Base-by-base conservation (phyloP, 768 basidiomycete genomes). In the Psilocybe azurescens region DNA sequence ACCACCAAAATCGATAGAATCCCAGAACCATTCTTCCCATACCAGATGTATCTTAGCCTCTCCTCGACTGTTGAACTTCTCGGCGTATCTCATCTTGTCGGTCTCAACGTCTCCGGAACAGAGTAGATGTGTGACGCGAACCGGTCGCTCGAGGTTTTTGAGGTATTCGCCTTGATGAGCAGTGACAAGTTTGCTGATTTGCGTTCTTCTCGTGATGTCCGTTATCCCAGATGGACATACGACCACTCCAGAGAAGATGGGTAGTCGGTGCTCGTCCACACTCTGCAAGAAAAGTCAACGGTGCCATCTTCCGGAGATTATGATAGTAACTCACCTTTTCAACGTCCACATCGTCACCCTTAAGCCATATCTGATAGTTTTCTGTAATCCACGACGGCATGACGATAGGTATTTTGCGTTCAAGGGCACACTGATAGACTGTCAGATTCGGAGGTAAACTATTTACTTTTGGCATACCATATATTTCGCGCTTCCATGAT, bases 11-110 rank as follows among this genome's bases (percentile, higher is more conserved):
- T 89, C 86, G 2, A 96, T 68, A 29, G 85, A 96, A 69, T 97
- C 95, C 94, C 94, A 96, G 59, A 97, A 91, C 96, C 96, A 98
- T 64, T 97, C 95, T 69, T 96, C 94, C 91, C 95, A 97, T 1
- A 97, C 86, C 2, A 96, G 77, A 53, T 84, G 80, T 33, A 95
- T 94, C 48, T 84, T 81, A 5, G 89, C 89, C 72, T 93, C 92
- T 36, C 87, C 85, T 20, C 81, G 78, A 16, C 78, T 72, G 70
- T 90, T 91, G 68, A 91, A 90, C 69, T 89, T 90, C 59, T 87
- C 82, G 0, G 93, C 93, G 67, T 90, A 92, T 4, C 78, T 81
- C 81, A 95, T 89, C 78, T 94, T 95, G 53, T 91, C 86, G 10
- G 88, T 83, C 72, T 89, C 81, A 50, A 81, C 81, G 62, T 87